These are phyloP conservation scores for Hirsutella minnesotensis DNA, from an alignment of 2,329 filamentous ascomycete genomes.

Conservation along the genomic window DNA sequence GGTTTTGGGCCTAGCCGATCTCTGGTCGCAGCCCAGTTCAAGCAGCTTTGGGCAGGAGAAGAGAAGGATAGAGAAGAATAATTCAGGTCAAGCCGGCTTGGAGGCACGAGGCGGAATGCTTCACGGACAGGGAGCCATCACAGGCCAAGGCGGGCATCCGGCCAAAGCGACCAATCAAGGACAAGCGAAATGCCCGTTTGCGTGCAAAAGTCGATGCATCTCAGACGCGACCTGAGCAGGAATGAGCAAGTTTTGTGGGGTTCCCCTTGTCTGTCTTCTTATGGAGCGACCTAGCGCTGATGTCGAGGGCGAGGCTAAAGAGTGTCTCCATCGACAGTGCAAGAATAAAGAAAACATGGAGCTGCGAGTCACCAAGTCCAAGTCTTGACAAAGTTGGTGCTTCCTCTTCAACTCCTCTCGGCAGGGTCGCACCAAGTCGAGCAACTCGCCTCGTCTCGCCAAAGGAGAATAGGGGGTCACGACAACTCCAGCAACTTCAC, in stretches of 20 bases:
- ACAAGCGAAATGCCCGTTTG: neutral
- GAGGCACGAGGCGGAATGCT: neutral
- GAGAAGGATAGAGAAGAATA: neutral
- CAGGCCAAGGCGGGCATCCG: neutral
- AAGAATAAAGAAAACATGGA: too few species aligned
- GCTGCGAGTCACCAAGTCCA: too few species aligned
- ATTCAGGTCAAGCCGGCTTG: neutral
- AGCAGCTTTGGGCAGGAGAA: neutral
- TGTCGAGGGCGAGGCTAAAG: too few species aligned
- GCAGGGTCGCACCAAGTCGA: too few species aligned
- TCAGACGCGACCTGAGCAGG: conserved; percentile 15
- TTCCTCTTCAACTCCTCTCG: too few species aligned
- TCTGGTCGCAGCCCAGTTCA: neutral
- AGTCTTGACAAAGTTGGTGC: too few species aligned
- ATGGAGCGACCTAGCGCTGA: neutral
- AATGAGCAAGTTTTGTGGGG: conserved; percentile 25
- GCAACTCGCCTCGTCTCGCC: too few species aligned
- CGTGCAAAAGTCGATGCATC: neutral
- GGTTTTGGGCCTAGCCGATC: too few species aligned
- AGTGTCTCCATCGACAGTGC: too few species aligned
- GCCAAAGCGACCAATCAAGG: neutral
- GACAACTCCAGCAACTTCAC: too few species aligned
- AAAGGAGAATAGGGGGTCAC: too few species aligned
- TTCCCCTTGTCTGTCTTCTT: neutral
- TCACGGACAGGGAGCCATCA: neutral